Percentiles rank a stretch among this genome's conserved stretches.
Conservation (phyloP, 345 rosid genomes). For the Erucastrum elatum region DNA sequence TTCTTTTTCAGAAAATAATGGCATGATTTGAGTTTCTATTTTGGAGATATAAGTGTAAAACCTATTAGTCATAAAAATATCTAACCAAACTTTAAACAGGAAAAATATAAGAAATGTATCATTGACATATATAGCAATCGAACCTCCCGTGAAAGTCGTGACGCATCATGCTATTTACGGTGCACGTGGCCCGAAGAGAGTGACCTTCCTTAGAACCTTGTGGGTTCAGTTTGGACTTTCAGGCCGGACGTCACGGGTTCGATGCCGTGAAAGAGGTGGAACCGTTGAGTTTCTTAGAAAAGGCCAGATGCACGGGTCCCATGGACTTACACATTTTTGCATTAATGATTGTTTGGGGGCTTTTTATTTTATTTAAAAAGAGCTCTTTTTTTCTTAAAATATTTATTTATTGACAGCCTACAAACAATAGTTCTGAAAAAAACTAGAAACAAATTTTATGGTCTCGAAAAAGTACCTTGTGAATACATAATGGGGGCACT, state of each 20-base stretch:
- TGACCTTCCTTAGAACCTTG: constrained; percentile 40
- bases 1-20: too few species aligned
- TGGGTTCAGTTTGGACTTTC: constrained; percentile 47
- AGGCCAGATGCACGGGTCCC: constrained; percentile 24
- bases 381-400: neutral
- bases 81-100: neutral
- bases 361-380: neutral
- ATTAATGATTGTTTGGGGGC: neutral
- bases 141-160: constrained; percentile 31
- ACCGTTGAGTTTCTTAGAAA: constrained; percentile 10
- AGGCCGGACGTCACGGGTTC: constrained; percentile 31
- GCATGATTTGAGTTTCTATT: too few species aligned
- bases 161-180: constrained; percentile 9
- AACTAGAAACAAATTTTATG: neutral
- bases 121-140: neutral
- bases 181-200: constrained; percentile 35
- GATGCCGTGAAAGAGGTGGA: constrained; percentile 29
- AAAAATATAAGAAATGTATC: neutral
- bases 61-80: neutral
- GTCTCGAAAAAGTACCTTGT: neutral
- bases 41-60: neutral
- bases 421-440: neutral
- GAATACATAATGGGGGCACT: neutral
- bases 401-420: neutral
- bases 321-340: constrained; percentile 23